Conservation (phyloP, 371 early-diverging fungal species). For the Saksenaea vasiformis region DNA sequence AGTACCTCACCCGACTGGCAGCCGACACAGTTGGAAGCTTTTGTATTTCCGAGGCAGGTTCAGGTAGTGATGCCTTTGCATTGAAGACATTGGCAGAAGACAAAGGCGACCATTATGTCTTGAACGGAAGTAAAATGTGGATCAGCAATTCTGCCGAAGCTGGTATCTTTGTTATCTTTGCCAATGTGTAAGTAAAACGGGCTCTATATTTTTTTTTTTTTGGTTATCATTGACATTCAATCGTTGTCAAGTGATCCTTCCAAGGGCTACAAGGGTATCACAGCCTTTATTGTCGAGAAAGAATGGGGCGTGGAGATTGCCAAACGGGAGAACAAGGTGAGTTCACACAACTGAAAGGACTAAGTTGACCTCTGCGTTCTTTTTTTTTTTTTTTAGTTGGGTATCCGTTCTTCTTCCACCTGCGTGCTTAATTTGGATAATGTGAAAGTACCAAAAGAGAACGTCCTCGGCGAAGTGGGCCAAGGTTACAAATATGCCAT, state of each 20-base stretch:
- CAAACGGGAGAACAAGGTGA: conserved; percentile 92
- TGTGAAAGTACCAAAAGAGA: conserved; percentile 80
- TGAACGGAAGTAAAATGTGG: conserved; percentile 93
- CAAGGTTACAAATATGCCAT: conserved; percentile 98
- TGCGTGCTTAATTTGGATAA: conserved; percentile 92
- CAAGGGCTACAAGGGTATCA: conserved; percentile 96
- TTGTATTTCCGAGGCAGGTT: conserved; percentile 88
- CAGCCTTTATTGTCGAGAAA: conserved; percentile 94
- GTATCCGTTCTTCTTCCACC: conserved; percentile 95
- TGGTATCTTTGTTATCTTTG: conserved; percentile 94
- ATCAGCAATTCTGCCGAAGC: conserved; percentile 87
- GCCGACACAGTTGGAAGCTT: conserved; percentile 88
- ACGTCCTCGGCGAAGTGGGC: conserved; percentile 90
- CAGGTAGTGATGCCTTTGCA: conserved; percentile 96
- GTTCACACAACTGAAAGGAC: neutral
- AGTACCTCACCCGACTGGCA: conserved; percentile 83
- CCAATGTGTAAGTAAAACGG: conserved; percentile 67
- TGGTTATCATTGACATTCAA: neutral
- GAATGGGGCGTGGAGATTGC: conserved; percentile 90
- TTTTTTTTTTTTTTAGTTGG: conserved; percentile 58
- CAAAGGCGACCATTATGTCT: conserved; percentile 85
- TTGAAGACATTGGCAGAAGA: conserved; percentile 88
- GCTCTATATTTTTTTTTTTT: too few relatives aligned
- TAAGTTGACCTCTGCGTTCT: neutral
- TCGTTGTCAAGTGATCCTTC: conserved; percentile 62